Percentiles rank a stretch among this genome's conserved stretches.
Evolutionary conservation across 257 asterid genomes (phyloP).

Genomic region (Solanum ossicruentum): DNA sequence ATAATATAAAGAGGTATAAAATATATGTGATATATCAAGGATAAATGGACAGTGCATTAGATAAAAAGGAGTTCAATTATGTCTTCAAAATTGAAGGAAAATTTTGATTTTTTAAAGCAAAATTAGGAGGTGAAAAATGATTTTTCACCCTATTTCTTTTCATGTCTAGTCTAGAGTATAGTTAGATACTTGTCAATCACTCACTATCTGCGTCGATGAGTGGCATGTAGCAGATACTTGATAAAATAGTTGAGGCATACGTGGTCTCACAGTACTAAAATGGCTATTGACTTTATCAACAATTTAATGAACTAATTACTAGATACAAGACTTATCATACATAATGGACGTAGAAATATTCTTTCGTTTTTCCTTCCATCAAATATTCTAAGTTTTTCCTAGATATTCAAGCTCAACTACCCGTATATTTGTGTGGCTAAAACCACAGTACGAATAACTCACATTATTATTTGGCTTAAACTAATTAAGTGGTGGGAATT

Average conservation of each 20-base stretch:
- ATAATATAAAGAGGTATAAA: too few species aligned
- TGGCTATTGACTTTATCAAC: background rate
- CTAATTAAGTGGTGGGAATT: background rate
- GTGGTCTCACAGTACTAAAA: background rate
- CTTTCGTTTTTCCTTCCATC: background rate
- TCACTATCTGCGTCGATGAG: background rate
- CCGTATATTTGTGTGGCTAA: background rate
- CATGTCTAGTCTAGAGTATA: background rate
- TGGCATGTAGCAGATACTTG: background rate
- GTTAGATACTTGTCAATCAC: background rate
- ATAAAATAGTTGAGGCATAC: background rate
- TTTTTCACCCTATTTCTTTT: background rate
- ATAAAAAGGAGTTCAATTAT: too few species aligned
- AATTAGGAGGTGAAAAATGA: too few species aligned
- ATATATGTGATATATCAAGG: too few species aligned
- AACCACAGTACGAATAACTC: background rate
- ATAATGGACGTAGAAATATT: background rate
- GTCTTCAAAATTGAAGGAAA: too few species aligned
- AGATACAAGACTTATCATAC: background rate
- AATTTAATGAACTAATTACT: background rate
- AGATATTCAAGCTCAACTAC: background rate
- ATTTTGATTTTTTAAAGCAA: too few species aligned
- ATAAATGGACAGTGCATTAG: too few species aligned
- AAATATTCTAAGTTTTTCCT: background rate
- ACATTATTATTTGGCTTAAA: background rate